Evolutionary conservation across 768 basidiomycete genomes (phyloP).

Genomic region (Suillus decipiens): DNA sequence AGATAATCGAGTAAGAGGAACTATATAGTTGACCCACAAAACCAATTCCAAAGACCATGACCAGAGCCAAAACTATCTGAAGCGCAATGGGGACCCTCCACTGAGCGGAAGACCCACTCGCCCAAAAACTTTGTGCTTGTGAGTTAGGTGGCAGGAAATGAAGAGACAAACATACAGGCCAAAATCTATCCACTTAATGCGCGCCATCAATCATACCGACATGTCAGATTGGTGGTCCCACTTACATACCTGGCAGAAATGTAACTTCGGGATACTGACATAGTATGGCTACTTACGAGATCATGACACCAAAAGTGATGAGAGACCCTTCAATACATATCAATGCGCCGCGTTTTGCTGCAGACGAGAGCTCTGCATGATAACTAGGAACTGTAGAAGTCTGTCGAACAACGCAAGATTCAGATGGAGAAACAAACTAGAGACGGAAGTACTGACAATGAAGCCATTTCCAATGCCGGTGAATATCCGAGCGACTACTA

Average conservation of each 20-base stretch:
- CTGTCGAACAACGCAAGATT: conserved; percentile 27
- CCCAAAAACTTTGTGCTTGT: conserved; percentile 45
- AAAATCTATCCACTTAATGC: conserved; percentile 60
- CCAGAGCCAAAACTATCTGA: conserved; percentile 55
- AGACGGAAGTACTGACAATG: conserved; percentile 39
- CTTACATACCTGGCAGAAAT: conserved; percentile 17
- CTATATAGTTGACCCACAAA: conserved; percentile 41
- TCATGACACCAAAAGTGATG: conserved; percentile 64
- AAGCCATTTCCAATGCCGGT: conserved; percentile 69
- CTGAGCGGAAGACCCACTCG: conserved; percentile 49
- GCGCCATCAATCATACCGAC: neutral
- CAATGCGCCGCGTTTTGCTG: conserved; percentile 57
- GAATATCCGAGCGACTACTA: conserved; percentile 60
- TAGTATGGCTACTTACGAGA: conserved; percentile 45
- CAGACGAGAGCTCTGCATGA: conserved; percentile 66
- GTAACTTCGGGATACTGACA: neutral
- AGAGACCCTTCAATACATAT: conserved; percentile 68
- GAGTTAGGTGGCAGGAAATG: conserved; percentile 6
- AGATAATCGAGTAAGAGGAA: neutral
- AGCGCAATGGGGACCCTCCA: conserved; percentile 67
- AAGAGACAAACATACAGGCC: conserved; percentile 43
- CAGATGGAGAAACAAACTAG: neutral
- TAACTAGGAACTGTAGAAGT: conserved; percentile 68
- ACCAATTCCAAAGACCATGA: conserved; percentile 50
- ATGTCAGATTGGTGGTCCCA: neutral